phyloP scores from a whole-genome alignment of 768 basidiomycete genomes.

The Suillus weaverae region DNA sequence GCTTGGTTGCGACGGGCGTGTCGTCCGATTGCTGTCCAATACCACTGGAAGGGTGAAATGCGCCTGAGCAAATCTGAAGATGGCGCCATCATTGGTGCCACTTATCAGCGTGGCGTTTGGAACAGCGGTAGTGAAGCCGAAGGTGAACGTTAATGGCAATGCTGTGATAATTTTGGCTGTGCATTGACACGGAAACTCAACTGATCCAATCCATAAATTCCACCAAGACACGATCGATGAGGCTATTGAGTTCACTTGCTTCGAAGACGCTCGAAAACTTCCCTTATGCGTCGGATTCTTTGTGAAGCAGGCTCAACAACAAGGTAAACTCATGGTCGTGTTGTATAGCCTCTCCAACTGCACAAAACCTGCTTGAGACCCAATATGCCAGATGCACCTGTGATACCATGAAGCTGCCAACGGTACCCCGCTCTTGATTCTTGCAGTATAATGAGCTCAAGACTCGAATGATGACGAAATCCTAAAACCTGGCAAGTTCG shows the following conservation, averaged over 20 bases:
- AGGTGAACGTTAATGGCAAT: background rate
- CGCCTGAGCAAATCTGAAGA: constrained; percentile 16
- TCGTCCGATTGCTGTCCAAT: constrained; percentile 13
- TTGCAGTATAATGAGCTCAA: background rate
- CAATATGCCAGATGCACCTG: background rate
- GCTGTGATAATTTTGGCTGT: constrained; percentile 10
- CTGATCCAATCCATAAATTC: constrained; percentile 9
- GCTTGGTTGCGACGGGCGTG: constrained; percentile 13
- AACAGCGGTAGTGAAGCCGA: background rate
- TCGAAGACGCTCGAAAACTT: constrained; percentile 7
- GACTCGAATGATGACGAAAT: background rate
- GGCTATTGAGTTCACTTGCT: constrained; percentile 5
- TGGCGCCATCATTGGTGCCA: constrained; percentile 12
- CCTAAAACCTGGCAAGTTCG: background rate
- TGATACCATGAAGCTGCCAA: background rate
- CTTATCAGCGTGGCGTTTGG: background rate
- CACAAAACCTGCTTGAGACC: constrained; percentile 12
- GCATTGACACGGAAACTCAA: constrained; percentile 12
- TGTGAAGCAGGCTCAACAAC: constrained; percentile 14
- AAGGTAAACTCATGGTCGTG: constrained; percentile 6
- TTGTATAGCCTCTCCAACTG: background rate
- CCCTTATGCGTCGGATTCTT: constrained; percentile 10
- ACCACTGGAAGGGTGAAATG: constrained; percentile 19
- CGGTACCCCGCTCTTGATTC: background rate
- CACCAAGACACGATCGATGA: constrained; percentile 13